phyloP scores from a whole-genome alignment of 192 early-diverging fungal genomes.

The Entomortierella lignicola region DNA sequence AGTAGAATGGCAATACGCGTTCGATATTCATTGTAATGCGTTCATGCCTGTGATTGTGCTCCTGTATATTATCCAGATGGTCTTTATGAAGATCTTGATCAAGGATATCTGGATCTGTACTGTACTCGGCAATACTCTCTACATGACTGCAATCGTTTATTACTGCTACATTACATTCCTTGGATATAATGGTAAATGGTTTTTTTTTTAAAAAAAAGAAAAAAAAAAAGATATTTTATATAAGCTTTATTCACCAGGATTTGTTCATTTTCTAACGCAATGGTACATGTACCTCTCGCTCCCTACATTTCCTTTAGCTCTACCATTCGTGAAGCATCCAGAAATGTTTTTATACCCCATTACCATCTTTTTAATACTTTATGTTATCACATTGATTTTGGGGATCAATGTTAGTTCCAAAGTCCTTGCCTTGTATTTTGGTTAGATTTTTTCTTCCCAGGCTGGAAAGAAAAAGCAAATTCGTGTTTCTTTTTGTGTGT shows the following conservation, averaged over 20 bases:
- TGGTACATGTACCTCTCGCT: not conserved
- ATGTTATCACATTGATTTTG: conserved; percentile 70
- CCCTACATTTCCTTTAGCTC: conserved; percentile 61
- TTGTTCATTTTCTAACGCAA: not conserved
- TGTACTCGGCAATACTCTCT: conserved; percentile 91
- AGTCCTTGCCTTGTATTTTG: conserved; percentile 84
- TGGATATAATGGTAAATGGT: conserved; percentile 86
- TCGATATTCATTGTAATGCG: conserved; percentile 97
- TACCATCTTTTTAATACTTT: conserved; percentile 70
- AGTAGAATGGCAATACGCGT: conserved; percentile 96
- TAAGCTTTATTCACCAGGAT: not conserved
- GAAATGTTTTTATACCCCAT: conserved; percentile 92
- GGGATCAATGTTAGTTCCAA: conserved; percentile 84
- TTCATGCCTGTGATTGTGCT: conserved; percentile 91
- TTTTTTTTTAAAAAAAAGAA: no score
- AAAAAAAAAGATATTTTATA: no score
- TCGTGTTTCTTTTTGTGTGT: not conserved
- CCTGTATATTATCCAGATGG: conserved; percentile 93
- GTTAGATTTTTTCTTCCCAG: no score
- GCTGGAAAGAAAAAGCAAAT: no score
- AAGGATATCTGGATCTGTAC: conserved; percentile 83
- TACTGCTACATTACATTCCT: conserved; percentile 94
- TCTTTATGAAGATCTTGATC: conserved; percentile 87
- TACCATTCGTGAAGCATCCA: conserved; percentile 93
- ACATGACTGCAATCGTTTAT: conserved; percentile 79